Base-by-base conservation (phyloP, 2,329 filamentous ascomycete genomes). In the Monosporascus ibericus region DNA sequence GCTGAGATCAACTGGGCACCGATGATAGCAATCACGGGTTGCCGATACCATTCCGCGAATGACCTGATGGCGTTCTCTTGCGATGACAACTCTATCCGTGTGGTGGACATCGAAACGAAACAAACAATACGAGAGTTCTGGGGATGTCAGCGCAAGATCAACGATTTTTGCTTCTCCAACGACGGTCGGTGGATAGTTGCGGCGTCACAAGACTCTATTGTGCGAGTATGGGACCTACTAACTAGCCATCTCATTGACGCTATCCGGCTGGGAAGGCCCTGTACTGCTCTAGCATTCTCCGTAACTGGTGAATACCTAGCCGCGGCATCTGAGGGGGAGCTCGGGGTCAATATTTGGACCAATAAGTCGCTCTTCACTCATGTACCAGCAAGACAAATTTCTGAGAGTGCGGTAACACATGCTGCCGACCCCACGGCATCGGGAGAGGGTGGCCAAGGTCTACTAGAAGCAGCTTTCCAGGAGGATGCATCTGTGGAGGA, bases 201-300 rank as follows among this genome's bases (percentile, higher is more conserved):
- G 22, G 88, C 91, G 14, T 91, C 90, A 0, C 85, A 88, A 63
- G 90, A 95, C 65, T 83, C 84, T 1, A 75, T 90, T 6, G 75
- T 96, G 48, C 84, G 94, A 42, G 83, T 97, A 7, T 99, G 94
- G 91, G 95, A 99, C 72, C 76, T 99, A 27, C 90, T 94, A 0
- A 99, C 95, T 0, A 92, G 91, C 25, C 92, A 99, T 71, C 78
- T 99, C 15, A 94, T 99, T 56, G 94, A 99, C 66, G 90, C 89
- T 3, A 91, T 99, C 71, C 84, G 84, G 53, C 81, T 95, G 5
- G 83, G 85, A 51, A 87, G 81, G 50, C 85, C 86, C 11, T 96
- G 92, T 68, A 94, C 85, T 17, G 86, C 90, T 2, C 75, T 99
- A 14, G 84, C 92, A 7, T 95, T 97, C 75, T 96, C 94, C 0